Evolutionary conservation across 805 yeast species (phyloP), one percentile per base, ranked within the genome.

Genomic region (Spathaspora sp.): DNA sequence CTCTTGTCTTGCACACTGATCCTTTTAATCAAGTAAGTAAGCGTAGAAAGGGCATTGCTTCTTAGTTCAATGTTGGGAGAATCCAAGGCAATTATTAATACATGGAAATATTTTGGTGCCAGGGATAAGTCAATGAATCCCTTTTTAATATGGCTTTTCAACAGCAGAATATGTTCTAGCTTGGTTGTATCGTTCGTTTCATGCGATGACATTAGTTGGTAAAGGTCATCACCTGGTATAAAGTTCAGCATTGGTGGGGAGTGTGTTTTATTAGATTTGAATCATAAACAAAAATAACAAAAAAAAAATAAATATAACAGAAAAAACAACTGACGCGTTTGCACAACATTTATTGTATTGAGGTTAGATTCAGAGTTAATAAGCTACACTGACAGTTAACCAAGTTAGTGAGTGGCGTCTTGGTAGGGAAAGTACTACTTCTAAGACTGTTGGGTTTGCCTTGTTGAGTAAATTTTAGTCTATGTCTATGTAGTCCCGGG

Each of bases 21-120:
- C 18, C 87, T 66, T 52, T 81, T 82, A 29, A 83, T 76, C 49
- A 82, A 63, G 58, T 83, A 86, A 47, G 83, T 80, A 3, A 81
- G 60, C 0, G 81, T 74, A 28, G 81, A 75, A 58, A 82, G 81
- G 2, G 81, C 73, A 19, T 65, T 50, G 1, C 72, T 53, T 53
- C 73, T 72, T 17, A 81, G 70, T 10, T 72, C 62, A 32, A 65
- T 49, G 46, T 73, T 74, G 2, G 64, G 57, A 3, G 72, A 66
- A 50, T 74, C 76, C 44, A 69, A 72, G 1, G 80, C 84, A 2
- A 70, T 57, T 8, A 77, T 66, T 45, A 83, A 64, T 0, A 82
- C 71, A 46, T 81, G 81, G 51, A 81, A 70, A 62, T 80, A 81
- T 40, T 69, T 60, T 11, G 80, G 79, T 3, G 79, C 84, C 47